A percentile compares a stretch with the other conserved stretches of the same genome.
phyloP scores from a whole-genome alignment of 371 early-diverging fungal genomes.

The Rhizomucor pusillus region DNA sequence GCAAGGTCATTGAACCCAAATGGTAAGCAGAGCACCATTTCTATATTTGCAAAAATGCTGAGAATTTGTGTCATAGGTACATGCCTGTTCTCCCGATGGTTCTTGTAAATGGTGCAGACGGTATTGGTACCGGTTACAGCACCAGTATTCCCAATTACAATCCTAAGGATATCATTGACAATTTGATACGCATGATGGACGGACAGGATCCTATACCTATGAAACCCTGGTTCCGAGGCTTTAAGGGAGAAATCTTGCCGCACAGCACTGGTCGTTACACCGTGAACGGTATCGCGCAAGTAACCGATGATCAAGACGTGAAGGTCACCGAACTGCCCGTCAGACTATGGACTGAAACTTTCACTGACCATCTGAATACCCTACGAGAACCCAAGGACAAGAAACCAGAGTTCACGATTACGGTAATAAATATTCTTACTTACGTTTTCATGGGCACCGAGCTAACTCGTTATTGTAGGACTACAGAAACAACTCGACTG shows the following conservation, averaged over 20 bases:
- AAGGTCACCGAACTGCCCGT: slow-evolving; percentile 97
- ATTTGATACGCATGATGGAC: slow-evolving; percentile 84
- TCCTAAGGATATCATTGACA: slow-evolving; percentile 93
- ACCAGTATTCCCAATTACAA: slow-evolving; percentile 85
- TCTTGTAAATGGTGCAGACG: slow-evolving; percentile 97
- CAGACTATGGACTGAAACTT: slow-evolving; percentile 92
- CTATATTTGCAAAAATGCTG: neutral
- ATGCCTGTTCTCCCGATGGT: slow-evolving; percentile 98
- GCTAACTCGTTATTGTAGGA: slow-evolving; percentile 32
- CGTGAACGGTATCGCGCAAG: slow-evolving; percentile 72
- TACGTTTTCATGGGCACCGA: too few relatives aligned
- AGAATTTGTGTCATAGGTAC: slow-evolving; percentile 51
- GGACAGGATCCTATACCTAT: slow-evolving; percentile 76
- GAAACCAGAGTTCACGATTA: slow-evolving; percentile 26
- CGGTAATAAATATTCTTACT: slow-evolving; percentile 6
- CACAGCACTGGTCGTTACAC: slow-evolving; percentile 60
- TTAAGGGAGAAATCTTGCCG: slow-evolving; percentile 72
- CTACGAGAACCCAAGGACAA: slow-evolving; percentile 43
- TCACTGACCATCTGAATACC: slow-evolving; percentile 87
- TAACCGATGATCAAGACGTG: slow-evolving; percentile 74
- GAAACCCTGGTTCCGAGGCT: slow-evolving; percentile 98
- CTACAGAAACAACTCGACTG: slow-evolving; percentile 82
- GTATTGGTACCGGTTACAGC: slow-evolving; percentile 98
- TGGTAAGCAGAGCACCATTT: slow-evolving; percentile 53
- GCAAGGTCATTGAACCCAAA: slow-evolving; percentile 93